These are phyloP conservation scores for Fimicolochytrium jonesii DNA, from an alignment of 192 early-diverging fungal species.

Conservation along the genomic window DNA sequence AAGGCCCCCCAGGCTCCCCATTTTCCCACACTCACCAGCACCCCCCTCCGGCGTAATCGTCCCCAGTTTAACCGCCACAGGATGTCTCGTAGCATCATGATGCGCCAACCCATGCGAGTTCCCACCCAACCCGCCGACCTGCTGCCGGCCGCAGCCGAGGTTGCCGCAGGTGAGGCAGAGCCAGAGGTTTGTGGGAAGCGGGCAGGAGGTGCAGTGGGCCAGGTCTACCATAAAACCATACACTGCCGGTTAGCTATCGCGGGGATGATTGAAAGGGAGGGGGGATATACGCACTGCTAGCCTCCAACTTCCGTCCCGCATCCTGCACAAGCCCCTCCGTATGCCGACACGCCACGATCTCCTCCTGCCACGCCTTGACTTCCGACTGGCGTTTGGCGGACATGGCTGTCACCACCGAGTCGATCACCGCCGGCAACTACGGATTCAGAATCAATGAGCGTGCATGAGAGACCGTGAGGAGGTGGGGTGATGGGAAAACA, in stretches of 20 bases:
- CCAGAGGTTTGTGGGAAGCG: constrained; percentile 92
- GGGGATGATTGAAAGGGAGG: not conserved
- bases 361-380: constrained; percentile 92
- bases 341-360: constrained; percentile 76
- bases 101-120: constrained; percentile 91
- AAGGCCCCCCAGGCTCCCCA: too few relatives aligned
- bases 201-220: constrained; percentile 77
- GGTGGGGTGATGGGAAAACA: too few relatives aligned
- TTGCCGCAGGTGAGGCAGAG: constrained; percentile 91
- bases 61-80: constrained; percentile 85
- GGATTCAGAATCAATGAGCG: too few relatives aligned
- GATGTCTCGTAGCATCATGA: constrained; percentile 75
- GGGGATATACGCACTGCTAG: constrained; percentile 37
- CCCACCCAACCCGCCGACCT: constrained; percentile 88
- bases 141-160: constrained; percentile 88
- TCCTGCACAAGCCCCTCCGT: constrained; percentile 65
- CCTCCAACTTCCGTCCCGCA: constrained; percentile 36
- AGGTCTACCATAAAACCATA: constrained; percentile 44
- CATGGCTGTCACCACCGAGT: constrained; percentile 68
- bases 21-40: too few relatives aligned
- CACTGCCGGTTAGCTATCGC: not conserved
- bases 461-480: too few relatives aligned
- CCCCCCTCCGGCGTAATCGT: constrained; percentile 97
- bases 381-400: constrained; percentile 83
- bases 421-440: constrained; percentile 59